Evolutionary conservation across 495 filamentous ascomycete genomes (phyloP).

Genomic region (Aspergillus funiculosus): DNA sequence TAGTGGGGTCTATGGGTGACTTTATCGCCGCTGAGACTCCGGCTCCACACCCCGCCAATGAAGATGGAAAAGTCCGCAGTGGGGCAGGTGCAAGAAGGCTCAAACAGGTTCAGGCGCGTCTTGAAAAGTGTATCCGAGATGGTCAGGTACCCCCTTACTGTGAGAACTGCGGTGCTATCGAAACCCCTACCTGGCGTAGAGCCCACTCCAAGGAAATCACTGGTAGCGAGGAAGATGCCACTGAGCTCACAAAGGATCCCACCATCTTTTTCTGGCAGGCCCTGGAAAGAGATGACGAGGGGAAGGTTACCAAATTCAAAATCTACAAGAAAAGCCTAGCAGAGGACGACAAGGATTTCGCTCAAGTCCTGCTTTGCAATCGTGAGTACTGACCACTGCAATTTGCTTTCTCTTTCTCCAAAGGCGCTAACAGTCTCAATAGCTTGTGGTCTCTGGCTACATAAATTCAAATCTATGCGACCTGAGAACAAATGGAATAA

Average conservation of each 20-base stretch:
- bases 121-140: constrained; percentile 59
- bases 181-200: constrained; percentile 93
- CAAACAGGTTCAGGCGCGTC: constrained; percentile 39
- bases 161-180: constrained; percentile 86
- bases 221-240: constrained; percentile 56
- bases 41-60: constrained; percentile 19
- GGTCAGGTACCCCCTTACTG: constrained; percentile 82
- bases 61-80: constrained; percentile 31
- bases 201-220: constrained; percentile 65
- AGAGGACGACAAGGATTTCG: constrained; percentile 59
- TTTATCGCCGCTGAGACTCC: constrained; percentile 32
- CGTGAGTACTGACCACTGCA: constrained; percentile 48
- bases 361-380: constrained; percentile 76
- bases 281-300: constrained; percentile 54
- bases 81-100: constrained; percentile 34
- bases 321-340: constrained; percentile 72
- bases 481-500: constrained; percentile 80
- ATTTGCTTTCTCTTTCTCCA: background rate
- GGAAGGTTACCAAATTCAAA: constrained; percentile 55
- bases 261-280: constrained; percentile 59
- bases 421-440: constrained; percentile 29
- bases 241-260: constrained; percentile 59
- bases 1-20: constrained; percentile 40
- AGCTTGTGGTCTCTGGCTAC: constrained; percentile 89
- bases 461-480: constrained; percentile 77